Evolutionary conservation across 352 stramenopile species (phyloP).

Genomic region (Pythium rhizo-oryzae): DNA sequence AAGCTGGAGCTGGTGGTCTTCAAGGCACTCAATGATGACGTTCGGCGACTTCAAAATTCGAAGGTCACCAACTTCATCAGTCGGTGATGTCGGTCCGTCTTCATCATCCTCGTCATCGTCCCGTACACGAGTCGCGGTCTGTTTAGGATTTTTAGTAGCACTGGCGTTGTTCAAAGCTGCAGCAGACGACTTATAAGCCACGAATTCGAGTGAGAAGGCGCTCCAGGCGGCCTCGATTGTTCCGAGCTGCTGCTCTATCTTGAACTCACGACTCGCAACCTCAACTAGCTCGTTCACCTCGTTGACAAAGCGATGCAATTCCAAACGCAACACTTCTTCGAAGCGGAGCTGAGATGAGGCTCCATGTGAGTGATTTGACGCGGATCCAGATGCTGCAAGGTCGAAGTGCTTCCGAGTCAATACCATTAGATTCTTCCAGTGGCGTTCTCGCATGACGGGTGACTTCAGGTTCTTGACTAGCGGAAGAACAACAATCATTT

Average conservation of each 20-base stretch:
- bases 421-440: constrained; percentile 90
- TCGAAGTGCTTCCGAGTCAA: constrained; percentile 90
- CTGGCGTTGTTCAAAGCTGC: constrained; percentile 6
- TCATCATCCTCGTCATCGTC: constrained; percentile 32
- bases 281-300: constrained; percentile 96
- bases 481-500: constrained; percentile 93
- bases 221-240: constrained; percentile 92
- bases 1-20: constrained; percentile 95
- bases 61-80: constrained; percentile 59
- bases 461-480: constrained; percentile 90
- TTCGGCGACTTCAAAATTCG: constrained; percentile 91
- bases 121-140: neutral
- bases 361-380: constrained; percentile 7
- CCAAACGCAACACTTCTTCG: constrained; percentile 92
- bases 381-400: constrained; percentile 5
- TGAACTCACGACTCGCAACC: constrained; percentile 95
- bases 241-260: constrained; percentile 96
- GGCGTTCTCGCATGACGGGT: constrained; percentile 83
- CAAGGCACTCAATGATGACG: constrained; percentile 92
- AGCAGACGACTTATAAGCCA: constrained; percentile 83
- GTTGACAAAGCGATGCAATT: constrained; percentile 92
- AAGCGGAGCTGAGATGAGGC: constrained; percentile 65
- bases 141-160: constrained; percentile 5
- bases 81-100: constrained; percentile 31
- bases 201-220: constrained; percentile 92